Conservation (phyloP, 176 grass and related monocot species). For the Zea mays region DNA sequence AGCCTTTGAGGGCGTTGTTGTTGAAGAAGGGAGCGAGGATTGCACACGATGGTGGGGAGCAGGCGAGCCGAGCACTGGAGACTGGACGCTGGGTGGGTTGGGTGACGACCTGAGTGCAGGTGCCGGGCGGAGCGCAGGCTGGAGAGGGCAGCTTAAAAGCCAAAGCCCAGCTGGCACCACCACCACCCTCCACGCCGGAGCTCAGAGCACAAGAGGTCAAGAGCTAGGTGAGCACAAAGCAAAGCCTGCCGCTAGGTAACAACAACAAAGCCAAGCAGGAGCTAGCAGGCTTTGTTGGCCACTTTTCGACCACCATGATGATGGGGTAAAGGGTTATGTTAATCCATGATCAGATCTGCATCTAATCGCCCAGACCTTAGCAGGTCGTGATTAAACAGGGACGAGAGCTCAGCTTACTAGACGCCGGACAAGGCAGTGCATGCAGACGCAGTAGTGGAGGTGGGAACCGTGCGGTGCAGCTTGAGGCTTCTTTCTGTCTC, state of each 20-base stretch:
- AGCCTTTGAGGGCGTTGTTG: conserved; percentile 10
- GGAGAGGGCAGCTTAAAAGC: background rate
- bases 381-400: too few relatives aligned
- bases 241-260: conserved; percentile 27
- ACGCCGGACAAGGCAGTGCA: too few relatives aligned
- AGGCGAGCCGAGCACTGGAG: background rate
- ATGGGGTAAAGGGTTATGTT: conserved; percentile 48
- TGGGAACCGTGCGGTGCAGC: background rate
- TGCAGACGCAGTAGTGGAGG: too few relatives aligned
- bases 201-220: conserved; percentile 8
- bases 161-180: conserved; percentile 10
- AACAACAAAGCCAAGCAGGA: background rate
- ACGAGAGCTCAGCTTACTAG: too few relatives aligned
- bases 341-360: conserved; percentile 1
- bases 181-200: background rate
- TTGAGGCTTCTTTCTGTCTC: too few relatives aligned
- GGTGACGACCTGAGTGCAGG: too few relatives aligned
- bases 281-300: background rate
- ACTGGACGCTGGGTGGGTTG: background rate
- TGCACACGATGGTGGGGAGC: conserved; percentile 25
- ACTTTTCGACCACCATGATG: conserved; percentile 35
- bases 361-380: background rate
- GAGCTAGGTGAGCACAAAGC: background rate
- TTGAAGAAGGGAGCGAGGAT: background rate
- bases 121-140: too few relatives aligned